Evolutionary conservation across 352 stramenopile genomes (phyloP), one percentile per base, ranked within the genome.

Genomic region (Phytopythium chamaehyphon): DNA sequence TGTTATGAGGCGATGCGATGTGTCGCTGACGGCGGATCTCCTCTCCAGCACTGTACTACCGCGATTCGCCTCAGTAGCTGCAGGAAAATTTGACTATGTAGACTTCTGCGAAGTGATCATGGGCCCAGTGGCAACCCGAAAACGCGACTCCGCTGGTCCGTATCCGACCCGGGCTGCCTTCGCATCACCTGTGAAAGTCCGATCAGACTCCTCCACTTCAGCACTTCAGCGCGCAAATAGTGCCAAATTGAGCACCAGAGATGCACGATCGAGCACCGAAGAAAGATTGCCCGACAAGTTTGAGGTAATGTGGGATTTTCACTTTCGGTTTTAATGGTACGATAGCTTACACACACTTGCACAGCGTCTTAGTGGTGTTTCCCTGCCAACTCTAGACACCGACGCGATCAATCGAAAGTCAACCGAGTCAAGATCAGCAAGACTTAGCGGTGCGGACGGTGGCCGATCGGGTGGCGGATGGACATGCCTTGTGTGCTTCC

Each of bases 401-500:
- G 57, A 69, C 10, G 6, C 40, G 1, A 8, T n/a, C 7, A 46
- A 21, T 21, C 52, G 55, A 28, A 68, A 61, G 40, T 3, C 31
- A 40, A 47, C 39, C 40, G 43, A 43, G n/a, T 36, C 47, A 12
- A 42, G 55, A 19, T 18, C 47, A 26, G 40, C 40, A 19, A 40
- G 59, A 43, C 57, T 51, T 43, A 58, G 40, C 22, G 55, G 50
- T 38, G 9, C 16, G 15, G 50, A 60, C 23, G 40, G 21, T 14
- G 36, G 16, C n/a, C 26, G 33, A 61, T 26, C 47, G 52, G 46
- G 28, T 14, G 35, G 31, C 6, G 55, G 48, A 2, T 93, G 83
- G 83, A 75, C 51, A 28, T 93, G 83, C 19, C 62, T 73, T 7
- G 70, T 93, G 21, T 93, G 83, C 40, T 80, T 88, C 26, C 80